Conservation (phyloP, 2,329 filamentous ascomycete species). For the Epichloe festucae region DNA sequence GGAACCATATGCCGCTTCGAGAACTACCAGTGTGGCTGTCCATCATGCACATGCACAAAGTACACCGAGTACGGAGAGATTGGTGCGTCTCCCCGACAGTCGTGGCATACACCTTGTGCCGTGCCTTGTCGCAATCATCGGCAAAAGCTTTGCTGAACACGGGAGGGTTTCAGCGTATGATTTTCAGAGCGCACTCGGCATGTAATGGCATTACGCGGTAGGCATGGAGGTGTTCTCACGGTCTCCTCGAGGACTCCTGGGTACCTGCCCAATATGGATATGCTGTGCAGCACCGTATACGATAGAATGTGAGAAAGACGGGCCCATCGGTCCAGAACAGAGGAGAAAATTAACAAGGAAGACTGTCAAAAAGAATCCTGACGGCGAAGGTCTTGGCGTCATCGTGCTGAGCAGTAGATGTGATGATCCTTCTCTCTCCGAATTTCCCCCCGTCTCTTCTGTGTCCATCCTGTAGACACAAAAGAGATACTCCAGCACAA, state of each 20-base stretch:
- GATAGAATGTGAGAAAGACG: neutral
- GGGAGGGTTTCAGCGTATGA: too few species aligned
- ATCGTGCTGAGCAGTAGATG: neutral
- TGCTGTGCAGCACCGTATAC: too few species aligned
- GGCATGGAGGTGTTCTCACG: too few species aligned
- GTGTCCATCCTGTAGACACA: neutral
- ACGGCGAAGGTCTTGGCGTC: neutral
- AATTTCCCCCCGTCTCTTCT: too few species aligned
- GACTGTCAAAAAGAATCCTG: neutral
- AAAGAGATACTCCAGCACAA: neutral
- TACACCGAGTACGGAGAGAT: neutral
- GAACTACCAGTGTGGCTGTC: neutral
- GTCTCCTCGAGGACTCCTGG: too few species aligned
- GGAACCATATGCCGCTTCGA: constrained; percentile 1
- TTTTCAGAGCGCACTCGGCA: too few species aligned
- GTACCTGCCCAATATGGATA: too few species aligned
- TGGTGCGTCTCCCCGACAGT: neutral
- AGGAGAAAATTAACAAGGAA: neutral
- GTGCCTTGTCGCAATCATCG: neutral
- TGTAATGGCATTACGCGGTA: too few species aligned
- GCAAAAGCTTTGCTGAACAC: neutral
- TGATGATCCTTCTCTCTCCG: too few species aligned
- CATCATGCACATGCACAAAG: neutral
- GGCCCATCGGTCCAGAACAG: neutral
- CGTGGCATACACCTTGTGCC: neutral